Evolutionary conservation across 179 eudicot genomes (phyloP).

Genomic region (Gypsophila paniculata): DNA sequence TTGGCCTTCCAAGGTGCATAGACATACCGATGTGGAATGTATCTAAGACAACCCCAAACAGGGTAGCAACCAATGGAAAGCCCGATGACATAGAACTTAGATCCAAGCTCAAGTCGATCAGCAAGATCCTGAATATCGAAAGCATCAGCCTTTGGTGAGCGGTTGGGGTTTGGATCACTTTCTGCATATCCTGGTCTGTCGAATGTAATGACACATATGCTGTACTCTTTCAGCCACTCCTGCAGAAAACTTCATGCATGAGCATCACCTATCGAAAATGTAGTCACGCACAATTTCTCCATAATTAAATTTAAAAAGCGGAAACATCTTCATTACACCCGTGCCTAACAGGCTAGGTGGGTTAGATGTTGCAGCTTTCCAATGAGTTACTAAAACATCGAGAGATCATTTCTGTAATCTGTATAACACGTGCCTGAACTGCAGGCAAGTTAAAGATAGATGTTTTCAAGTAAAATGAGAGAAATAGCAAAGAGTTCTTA

Average conservation of each 20-base stretch:
- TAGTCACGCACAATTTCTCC: neutral
- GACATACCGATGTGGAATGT: constrained; percentile 55
- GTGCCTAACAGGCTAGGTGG: no score
- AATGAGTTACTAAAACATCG: no score
- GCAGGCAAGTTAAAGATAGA: no score
- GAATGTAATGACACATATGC: constrained; percentile 47
- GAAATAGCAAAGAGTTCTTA: constrained; percentile 21
- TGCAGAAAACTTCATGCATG: constrained; percentile 23
- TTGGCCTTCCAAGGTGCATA: no score
- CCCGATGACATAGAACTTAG: constrained; percentile 58
- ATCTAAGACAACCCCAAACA: constrained; percentile 61
- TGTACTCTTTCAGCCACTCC: constrained; percentile 55
- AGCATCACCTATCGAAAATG: neutral
- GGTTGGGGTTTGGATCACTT: constrained; percentile 74
- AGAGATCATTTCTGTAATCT: no score
- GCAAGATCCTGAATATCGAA: constrained; percentile 72
- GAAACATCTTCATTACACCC: no score
- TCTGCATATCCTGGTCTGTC: constrained; percentile 86
- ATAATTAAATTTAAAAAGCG: no score
- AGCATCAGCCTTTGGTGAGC: constrained; percentile 60
- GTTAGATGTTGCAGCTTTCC: neutral
- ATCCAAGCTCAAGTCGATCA: constrained; percentile 56
- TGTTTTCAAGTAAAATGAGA: neutral
- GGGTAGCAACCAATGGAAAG: constrained; percentile 60
- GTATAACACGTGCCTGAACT: neutral